Base-by-base conservation (phyloP, 2,329 filamentous ascomycete genomes). In the Trichoderma breve region DNA sequence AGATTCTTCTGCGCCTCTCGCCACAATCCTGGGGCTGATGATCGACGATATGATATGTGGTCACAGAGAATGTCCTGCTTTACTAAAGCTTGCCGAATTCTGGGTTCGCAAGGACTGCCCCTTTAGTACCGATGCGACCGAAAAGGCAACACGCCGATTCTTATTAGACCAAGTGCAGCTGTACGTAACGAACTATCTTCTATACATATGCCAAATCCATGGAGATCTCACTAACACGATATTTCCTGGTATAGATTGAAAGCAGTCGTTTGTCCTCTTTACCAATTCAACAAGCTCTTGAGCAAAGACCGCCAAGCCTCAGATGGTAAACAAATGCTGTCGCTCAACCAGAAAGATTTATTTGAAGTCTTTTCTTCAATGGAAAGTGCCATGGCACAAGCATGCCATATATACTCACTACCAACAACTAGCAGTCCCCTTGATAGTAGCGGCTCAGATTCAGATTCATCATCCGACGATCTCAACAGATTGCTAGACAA, bases 31-130 rank as follows among this genome's bases (percentile, higher is more conserved):
- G 2, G 64, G 64, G 2, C 24, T 67, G 15, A 67, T 67, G 64
- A 67, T 67, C 6, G 64, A 67, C 26, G 64, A 67, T 14, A 67
- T 67, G 51, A 67, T 67, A 58, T 67, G 64, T n/a, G 64, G 64
- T 4, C 64, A 67, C 9, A 67, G 64, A 28, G 64, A 67, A 12
- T 67, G 64, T 11, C 64, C 64, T 30, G 64, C 64, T 28, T 24
- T 67, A 6, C 32, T 67, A 15, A 67, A 67, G 24, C 51, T 67
- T 3, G 64, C 64, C 12, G 51, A 67, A 18, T 67, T 67, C 21
- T 67, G 64, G 64, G 51, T 67, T 28, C 64, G 34, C 21, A 57
- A 67, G 28, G 51, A 67, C 12, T 58, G 51, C 32, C 51, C 51
- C 26, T 67, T 39, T 24, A 67, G 51, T 15, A 58, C 24, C 26